A percentile compares a stretch with the other conserved stretches of the same genome.
Conservation (phyloP, 169 alveolate species). For the Babesia caballi region DNA sequence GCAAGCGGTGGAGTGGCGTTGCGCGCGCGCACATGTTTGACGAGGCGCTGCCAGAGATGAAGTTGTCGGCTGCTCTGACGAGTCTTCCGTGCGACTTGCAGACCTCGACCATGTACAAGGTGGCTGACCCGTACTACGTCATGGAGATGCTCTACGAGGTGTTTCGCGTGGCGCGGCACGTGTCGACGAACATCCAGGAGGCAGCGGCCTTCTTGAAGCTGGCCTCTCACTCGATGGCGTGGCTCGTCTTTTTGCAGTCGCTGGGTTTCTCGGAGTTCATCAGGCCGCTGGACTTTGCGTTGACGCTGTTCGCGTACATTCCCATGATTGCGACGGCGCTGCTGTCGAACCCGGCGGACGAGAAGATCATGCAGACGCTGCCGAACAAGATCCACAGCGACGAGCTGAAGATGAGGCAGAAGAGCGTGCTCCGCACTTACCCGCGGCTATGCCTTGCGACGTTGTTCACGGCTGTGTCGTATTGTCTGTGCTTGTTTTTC, state of each 20-base stretch:
- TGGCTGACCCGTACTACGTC: constrained; percentile 52
- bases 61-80: constrained; percentile 57
- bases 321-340: constrained; percentile 48
- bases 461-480: not conserved
- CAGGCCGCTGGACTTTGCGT: constrained; percentile 19
- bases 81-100: constrained; percentile 59
- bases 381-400: constrained; percentile 47
- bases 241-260: constrained; percentile 42
- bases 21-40: constrained; percentile 52
- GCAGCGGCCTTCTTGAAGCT: constrained; percentile 43
- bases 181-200: constrained; percentile 60
- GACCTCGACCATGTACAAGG: constrained; percentile 51
- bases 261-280: constrained; percentile 20
- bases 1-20: constrained; percentile 65
- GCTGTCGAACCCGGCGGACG: constrained; percentile 47
- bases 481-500: constrained; percentile 10
- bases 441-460: constrained; percentile 34
- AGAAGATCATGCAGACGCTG: constrained; percentile 46
- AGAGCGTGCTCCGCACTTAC: constrained; percentile 42
- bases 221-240: constrained; percentile 38
- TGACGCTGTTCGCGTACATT: constrained; percentile 36
- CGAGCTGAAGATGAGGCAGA: not conserved
- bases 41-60: constrained; percentile 49
- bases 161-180: constrained; percentile 44
- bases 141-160: constrained; percentile 64